A percentile compares a stretch with the other conserved stretches of the same genome.
phyloP scores from a whole-genome alignment of 176 grass and related monocot species.

The Neostapfia colusana region DNA sequence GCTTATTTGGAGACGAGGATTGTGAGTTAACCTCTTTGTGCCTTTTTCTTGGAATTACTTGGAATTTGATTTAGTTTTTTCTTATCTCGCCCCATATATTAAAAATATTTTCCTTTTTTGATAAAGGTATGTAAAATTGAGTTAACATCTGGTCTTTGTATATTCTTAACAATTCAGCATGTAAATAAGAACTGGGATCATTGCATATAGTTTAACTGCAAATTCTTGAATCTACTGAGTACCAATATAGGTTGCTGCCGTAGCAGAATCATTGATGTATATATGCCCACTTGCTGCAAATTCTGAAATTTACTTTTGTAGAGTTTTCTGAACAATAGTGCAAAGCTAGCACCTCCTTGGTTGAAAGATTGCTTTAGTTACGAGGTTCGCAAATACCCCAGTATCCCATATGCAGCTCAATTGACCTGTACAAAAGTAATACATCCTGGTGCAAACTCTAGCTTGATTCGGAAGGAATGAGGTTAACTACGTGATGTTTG shows the following conservation, averaged over 20 bases:
- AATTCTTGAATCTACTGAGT: too few relatives aligned
- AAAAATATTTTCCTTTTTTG: not conserved
- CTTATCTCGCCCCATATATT: not conserved
- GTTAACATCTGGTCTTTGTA: not conserved
- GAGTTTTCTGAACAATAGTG: not conserved
- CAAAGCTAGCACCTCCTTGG: not conserved
- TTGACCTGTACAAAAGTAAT: slow-evolving; percentile 22
- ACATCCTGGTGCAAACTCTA: slow-evolving; percentile 9
- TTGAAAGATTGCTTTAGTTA: slow-evolving; percentile 23
- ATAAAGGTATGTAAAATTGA: not conserved
- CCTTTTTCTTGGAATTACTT: not conserved
- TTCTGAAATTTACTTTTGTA: too few relatives aligned
- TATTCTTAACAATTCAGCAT: not conserved
- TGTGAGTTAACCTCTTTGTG: not conserved
- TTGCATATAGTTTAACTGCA: too few relatives aligned
- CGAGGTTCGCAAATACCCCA: slow-evolving; percentile 5
- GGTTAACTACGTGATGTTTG: slow-evolving; percentile 6
- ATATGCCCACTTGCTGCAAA: too few relatives aligned
- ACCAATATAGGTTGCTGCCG: not conserved
- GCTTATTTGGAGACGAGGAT: not conserved
- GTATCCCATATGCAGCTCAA: not conserved
- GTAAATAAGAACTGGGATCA: too few relatives aligned
- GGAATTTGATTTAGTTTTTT: not conserved
- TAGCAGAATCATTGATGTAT: too few relatives aligned
- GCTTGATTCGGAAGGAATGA: slow-evolving; percentile 27